Evolutionary conservation across 2,329 filamentous ascomycete species (phyloP), one percentile per base, ranked within the genome.

Genomic region (Exophiala phaeomuriformis): DNA sequence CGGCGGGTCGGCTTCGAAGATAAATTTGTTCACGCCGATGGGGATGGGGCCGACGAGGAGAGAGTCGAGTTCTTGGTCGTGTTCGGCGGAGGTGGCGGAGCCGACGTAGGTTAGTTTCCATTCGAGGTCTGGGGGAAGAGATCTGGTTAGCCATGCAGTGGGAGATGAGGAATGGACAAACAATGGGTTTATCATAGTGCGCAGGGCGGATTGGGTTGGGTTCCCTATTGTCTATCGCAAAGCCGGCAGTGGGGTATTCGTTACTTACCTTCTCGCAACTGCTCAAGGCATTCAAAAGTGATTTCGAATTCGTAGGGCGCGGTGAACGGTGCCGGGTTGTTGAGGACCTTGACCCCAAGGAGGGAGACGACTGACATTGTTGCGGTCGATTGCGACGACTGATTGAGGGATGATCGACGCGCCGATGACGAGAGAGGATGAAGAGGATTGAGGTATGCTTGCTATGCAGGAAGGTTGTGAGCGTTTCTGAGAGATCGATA

Each of bases 41-140:
- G 93, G 93, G 64, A 98, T 91, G n/a, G 93, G 93, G 27, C 93
- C 93, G 51, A 98, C 93, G 50, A 97, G 85, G 55, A 98, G 84
- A 27, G 88, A 90, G 73, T 98, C 93, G 64, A 98, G 90, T 73
- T 97, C 93, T 74, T 98, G 93, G 69, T 98, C 93, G 69, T 97
- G 90, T 71, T 97, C 90, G 68, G 93, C 90, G 58, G 89, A 95
- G 53, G 91, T 97, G 60, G 94, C 93, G 64, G 93, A 98, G 67
- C 93, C 94, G 68, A 98, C 93, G 66, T 98, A 98, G 70, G 90
- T 98, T 66, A 98, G 79, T 75, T 98, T 98, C 93, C 93, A 98
- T 75, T 98, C 93, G 58, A 98, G 84, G 74, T 98, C 93, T 95
- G 65, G 33, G 28, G 7, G 19, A 6, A 33, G 28, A 42, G 9